These are phyloP conservation scores for Epichloe gansuensis DNA, from an alignment of 2,329 filamentous ascomycete genomes.

Conservation along the genomic window DNA sequence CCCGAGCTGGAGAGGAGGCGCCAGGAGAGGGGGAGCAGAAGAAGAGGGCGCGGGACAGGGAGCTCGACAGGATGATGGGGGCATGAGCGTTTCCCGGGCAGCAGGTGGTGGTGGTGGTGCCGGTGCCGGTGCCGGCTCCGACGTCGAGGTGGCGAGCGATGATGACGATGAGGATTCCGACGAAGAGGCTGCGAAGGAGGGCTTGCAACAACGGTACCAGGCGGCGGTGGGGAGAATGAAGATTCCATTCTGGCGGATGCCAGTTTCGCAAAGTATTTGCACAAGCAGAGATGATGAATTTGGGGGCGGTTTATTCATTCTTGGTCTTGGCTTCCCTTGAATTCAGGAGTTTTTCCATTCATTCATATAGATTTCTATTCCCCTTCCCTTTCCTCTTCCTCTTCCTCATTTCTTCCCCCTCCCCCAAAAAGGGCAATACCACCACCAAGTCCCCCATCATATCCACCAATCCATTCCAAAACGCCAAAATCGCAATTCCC, in stretches of 20 bases:
- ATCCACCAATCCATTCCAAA: too few relatives aligned
- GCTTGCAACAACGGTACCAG: conserved; percentile 65
- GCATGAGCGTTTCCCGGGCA: conserved; percentile 48
- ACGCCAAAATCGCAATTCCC: too few relatives aligned
- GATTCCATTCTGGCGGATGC: conserved; percentile 40
- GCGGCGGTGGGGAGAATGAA: conserved; percentile 52
- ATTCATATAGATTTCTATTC: too few relatives aligned
- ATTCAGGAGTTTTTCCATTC: too few relatives aligned
- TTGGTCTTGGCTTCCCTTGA: too few relatives aligned
- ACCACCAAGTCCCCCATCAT: too few relatives aligned
- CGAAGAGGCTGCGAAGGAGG: conserved; percentile 49
- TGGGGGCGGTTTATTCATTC: too few relatives aligned
- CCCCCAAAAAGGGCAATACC: too few relatives aligned
- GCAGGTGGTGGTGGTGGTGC: conserved; percentile 7
- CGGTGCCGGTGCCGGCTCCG: conserved; percentile 26
- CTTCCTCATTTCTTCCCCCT: too few relatives aligned
- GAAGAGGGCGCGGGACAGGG: conserved; percentile 58
- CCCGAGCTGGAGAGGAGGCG: conserved; percentile 77
- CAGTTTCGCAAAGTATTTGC: conserved; percentile 50
- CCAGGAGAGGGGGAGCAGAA: conserved; percentile 62
- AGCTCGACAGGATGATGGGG: conserved; percentile 88
- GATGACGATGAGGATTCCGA: conserved; percentile 43
- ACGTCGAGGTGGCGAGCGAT: conserved; percentile 44
- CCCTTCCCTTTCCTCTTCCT: too few relatives aligned
- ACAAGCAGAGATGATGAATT: conserved; percentile 23